Percentiles rank a stretch among this genome's conserved stretches.
These are phyloP conservation scores for Termitomyces eurrhizus DNA, from an alignment of 768 basidiomycete species.

Conservation along the genomic window DNA sequence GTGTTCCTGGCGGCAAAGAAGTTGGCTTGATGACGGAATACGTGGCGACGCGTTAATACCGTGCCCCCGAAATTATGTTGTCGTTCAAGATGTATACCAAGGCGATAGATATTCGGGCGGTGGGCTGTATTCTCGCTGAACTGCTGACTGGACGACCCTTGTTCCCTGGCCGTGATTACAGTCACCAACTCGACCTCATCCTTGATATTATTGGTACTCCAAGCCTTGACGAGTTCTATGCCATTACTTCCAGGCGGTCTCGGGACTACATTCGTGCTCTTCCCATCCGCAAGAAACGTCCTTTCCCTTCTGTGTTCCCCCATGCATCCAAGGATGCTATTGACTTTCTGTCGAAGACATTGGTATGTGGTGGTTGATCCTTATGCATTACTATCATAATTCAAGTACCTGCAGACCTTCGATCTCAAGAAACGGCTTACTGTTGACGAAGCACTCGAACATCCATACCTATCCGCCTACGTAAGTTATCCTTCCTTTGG, in stretches of 20 bases:
- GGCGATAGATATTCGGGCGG: conserved; percentile 89
- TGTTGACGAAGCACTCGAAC: conserved; percentile 88
- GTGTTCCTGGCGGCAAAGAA: conserved; percentile 76
- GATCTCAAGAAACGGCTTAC: conserved; percentile 97
- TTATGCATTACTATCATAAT: not conserved
- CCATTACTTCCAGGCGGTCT: conserved; percentile 88
- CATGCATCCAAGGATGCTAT: conserved; percentile 78
- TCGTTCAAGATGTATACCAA: conserved; percentile 99
- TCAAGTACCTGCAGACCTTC: conserved; percentile 61
- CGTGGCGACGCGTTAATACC: conserved; percentile 98
- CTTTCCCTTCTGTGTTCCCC: conserved; percentile 84
- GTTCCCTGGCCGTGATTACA: conserved; percentile 95
- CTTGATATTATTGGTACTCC: conserved; percentile 97
- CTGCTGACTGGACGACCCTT: conserved; percentile 94
- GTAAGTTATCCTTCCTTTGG: conserved; percentile 28
- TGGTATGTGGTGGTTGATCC: conserved; percentile 42
- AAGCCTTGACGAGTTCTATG: conserved; percentile 95
- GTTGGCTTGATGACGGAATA: conserved; percentile 95
- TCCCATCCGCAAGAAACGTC: conserved; percentile 86
- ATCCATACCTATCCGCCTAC: conserved; percentile 93
- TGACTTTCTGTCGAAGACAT: conserved; percentile 69
- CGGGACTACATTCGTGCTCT: conserved; percentile 94
- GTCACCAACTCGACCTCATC: conserved; percentile 94
- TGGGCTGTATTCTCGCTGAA: conserved; percentile 87
- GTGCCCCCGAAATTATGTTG: conserved; percentile 98